Evolutionary conservation across 202 grass and related monocot genomes (phyloP), one percentile per base, ranked within the genome.

Genomic region (Sporobolus alterniflorus): DNA sequence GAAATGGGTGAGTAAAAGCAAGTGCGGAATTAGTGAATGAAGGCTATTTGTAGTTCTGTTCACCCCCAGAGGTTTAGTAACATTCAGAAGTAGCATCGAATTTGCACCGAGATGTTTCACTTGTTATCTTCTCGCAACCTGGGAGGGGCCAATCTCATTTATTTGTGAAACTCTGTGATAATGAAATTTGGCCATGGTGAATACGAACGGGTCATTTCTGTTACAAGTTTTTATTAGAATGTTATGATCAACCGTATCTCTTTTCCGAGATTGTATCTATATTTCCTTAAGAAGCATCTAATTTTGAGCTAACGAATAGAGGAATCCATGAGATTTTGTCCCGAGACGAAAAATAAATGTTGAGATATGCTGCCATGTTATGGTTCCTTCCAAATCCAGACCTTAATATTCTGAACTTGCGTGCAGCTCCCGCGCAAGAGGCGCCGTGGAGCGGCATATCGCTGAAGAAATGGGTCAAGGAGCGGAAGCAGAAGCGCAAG

Each of bases 381-480:
- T 9, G 17, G 22, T 15, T 6, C 3, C 51, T 61, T 4, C 14
- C 32, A 25, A 64, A 43, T 4, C 14, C 32, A 25, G 71, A 43
- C 13, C 60, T 51, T 51, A 9, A 86, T 77, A 34, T 18, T 76
- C 52, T 89, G 78, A 86, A 57, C 74, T n/a, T 22, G 41, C 21
- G 12, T 64, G 78, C 87, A 94, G 92, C 77, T 94, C 64, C 88
- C 82, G 43, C 93, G 85, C 67, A 94, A 94, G 81, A 92, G 70
- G 48, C 87, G 7, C 77, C 93, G 28, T 98, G 93, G 96, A 96
- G 87, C 48, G 82, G 85, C 32, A 85, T 94, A 39, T 92, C 87
- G 48, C 84, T 96, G 43, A 99, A 96, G 87, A 99, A 99, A 81
- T 94, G 96, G 96, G 80, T 99, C 15, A 99, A 94, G 89, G 96